These are phyloP conservation scores for Colletotrichum endophyticum DNA, from an alignment of 2,329 filamentous ascomycete species.

Conservation along the genomic window DNA sequence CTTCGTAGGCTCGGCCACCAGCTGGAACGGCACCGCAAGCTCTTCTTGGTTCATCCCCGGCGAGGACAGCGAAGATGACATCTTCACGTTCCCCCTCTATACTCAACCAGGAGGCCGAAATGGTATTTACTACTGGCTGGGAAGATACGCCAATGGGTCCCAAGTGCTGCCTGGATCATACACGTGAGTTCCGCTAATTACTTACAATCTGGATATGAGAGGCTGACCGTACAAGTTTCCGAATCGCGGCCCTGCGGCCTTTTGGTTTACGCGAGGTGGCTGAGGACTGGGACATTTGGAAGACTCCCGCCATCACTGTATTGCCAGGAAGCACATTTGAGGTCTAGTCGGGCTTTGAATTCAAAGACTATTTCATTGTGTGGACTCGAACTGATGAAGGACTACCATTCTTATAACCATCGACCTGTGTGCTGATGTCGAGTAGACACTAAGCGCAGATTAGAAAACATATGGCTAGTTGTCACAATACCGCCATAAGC, in stretches of 20 bases:
- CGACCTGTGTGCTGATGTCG: not conserved
- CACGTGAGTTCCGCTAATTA: not conserved
- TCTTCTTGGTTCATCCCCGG: not conserved
- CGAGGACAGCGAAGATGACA: not conserved
- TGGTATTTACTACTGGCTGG: not conserved
- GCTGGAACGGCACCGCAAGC: conserved; percentile 9
- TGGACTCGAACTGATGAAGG: not conserved
- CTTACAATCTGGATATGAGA: rapidly evolving
- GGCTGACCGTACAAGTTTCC: conserved; percentile 5
- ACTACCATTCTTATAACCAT: not conserved
- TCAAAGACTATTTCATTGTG: rapidly evolving
- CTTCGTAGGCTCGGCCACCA: conserved; percentile 47
- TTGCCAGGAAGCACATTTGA: not conserved
- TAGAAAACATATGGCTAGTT: no score
- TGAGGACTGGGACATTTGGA: conserved; percentile 29
- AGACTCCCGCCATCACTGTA: conserved; percentile 18
- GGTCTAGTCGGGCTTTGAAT: not conserved
- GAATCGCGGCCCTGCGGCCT: conserved; percentile 29
- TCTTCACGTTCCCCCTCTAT: not conserved
- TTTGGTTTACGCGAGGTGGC: conserved; percentile 24
- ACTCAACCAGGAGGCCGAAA: not conserved
- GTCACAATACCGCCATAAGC: not conserved
- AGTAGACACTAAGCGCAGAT: not conserved
- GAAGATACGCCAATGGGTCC: not conserved
- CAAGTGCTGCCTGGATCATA: not conserved